Evolutionary conservation across 1,284 basidiomycete genomes (phyloP).

Genomic region (Heterobasidion occidentale): DNA sequence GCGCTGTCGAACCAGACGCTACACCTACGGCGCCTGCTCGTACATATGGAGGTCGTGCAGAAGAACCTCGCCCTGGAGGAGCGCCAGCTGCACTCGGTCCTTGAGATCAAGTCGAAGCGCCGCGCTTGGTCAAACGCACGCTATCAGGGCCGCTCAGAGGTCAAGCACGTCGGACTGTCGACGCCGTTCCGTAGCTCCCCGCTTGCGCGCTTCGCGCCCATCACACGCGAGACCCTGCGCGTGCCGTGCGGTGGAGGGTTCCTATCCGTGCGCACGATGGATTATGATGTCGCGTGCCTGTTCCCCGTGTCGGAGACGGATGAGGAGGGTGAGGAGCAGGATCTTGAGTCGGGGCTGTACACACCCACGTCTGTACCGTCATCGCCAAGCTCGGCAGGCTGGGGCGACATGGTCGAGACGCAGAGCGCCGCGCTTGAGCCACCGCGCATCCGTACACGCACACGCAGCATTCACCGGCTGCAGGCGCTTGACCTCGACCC

Average conservation of each 20-base stretch:
- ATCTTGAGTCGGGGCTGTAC: slow-evolving; percentile 10
- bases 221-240: slow-evolving; percentile 9
- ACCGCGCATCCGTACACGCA: slow-evolving; percentile 19
- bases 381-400: slow-evolving; percentile 1
- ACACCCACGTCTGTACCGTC: background rate
- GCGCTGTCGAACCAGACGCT: slow-evolving; percentile 27
- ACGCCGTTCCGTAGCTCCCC: slow-evolving; percentile 34
- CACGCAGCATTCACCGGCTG: slow-evolving; percentile 19
- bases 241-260: background rate
- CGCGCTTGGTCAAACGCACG: slow-evolving; percentile 46
- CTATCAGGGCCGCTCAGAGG: slow-evolving; percentile 22
- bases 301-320: slow-evolving; percentile 45
- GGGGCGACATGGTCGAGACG: background rate
- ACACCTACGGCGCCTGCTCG: slow-evolving; percentile 33
- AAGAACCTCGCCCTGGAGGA: slow-evolving; percentile 27
- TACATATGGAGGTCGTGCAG: slow-evolving; percentile 27
- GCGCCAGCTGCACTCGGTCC: slow-evolving; percentile 30
- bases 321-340: slow-evolving; percentile 35
- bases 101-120: slow-evolving; percentile 43
- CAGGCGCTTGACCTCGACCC: slow-evolving; percentile 10
- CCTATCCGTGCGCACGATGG: slow-evolving; percentile 17
- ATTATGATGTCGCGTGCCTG: slow-evolving; percentile 20
- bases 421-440: slow-evolving; percentile 10
- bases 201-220: slow-evolving; percentile 26
- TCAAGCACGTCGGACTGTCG: slow-evolving; percentile 29